Evolutionary conservation across 306 rosid species (phyloP), one percentile per base, ranked within the genome.

Genomic region (Carpinus viminea): DNA sequence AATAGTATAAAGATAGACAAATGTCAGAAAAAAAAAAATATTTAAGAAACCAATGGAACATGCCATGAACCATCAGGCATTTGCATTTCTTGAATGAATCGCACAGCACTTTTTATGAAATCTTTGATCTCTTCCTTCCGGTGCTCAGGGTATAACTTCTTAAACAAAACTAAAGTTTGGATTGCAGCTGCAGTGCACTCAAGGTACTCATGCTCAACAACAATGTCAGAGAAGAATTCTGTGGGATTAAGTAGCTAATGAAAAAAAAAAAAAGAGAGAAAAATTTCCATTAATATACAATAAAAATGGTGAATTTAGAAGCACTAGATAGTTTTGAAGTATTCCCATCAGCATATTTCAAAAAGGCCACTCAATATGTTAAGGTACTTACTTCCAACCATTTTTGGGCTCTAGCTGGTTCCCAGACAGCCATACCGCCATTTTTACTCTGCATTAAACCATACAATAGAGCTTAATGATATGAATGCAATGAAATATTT

Each of bases 341-440:
- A 62, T 70, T 54, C 55, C 12, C 4, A 18, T 0, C 46, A 12
- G 21, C 50, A 73, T 20, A n/a, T 54, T 59, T 59, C 15, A 31
- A 31, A 31, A 9, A 59, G 59, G 31, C 20, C 1, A 34, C 10
- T 45, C 36, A 7, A 13, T 31, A 51, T 13, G 24, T 34, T 56
- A n/a, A 77, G 3, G 26, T 52, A 15, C 88, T 82, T 78, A 91
- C 96, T 77, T 91, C 93, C 43, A 89, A 78, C 96, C 93, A 91
- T 0, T 86, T 82, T 77, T 81, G 85, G 26, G 78, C 91, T 52
- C 85, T 77, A 45, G 88, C 73, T 18, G 89, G 92, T 73, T 91
- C 94, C 97, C 98, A 93, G 0, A 83, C 91, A 5, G 94, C 21
- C 28, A 89, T 79, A 52, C 98, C 98, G 17, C 98, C 98, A 2